Conservation (phyloP, 2,329 filamentous ascomycete genomes). For the Fusarium lyarnte region DNA sequence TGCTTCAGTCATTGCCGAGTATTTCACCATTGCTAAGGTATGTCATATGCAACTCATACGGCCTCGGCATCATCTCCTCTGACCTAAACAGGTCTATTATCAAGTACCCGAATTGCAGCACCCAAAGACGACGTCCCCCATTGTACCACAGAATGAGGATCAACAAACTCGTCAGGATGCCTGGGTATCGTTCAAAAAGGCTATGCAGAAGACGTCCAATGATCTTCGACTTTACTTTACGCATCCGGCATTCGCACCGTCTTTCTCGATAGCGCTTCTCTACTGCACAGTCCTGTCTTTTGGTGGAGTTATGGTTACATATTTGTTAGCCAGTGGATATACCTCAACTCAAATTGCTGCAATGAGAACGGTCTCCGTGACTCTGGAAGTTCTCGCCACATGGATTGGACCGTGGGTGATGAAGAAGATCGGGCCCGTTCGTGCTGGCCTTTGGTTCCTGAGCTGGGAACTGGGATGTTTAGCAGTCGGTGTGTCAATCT, state of each 20-base stretch:
- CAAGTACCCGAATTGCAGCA: slow-evolving; percentile 42
- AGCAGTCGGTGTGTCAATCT: slow-evolving; percentile 54
- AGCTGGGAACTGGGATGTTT: slow-evolving; percentile 73
- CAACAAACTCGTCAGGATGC: background rate
- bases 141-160: background rate
- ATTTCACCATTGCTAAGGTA: slow-evolving; percentile 57
- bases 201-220: slow-evolving; percentile 14
- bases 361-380: slow-evolving; percentile 61
- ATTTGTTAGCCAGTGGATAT: slow-evolving; percentile 64
- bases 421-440: slow-evolving; percentile 63
- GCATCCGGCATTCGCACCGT: slow-evolving; percentile 68
- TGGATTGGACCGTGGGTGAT: slow-evolving; percentile 68
- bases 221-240: slow-evolving; percentile 56
- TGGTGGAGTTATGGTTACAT: slow-evolving; percentile 71
- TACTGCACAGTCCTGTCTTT: slow-evolving; percentile 71
- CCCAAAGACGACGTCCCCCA: slow-evolving; percentile 25
- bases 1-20: slow-evolving; percentile 60
- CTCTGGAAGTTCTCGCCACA: slow-evolving; percentile 69
- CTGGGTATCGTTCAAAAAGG: background rate
- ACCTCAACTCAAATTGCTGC: slow-evolving; percentile 62
- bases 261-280: slow-evolving; percentile 66
- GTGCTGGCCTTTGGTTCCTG: slow-evolving; percentile 76
- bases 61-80: background rate
- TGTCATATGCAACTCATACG: accelerated
- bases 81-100: slow-evolving; percentile 37